A percentile compares a stretch with the other conserved stretches of the same genome.
Evolutionary conservation across 352 stramenopile species (phyloP).

Genomic region (Globisporangium viniferum): DNA sequence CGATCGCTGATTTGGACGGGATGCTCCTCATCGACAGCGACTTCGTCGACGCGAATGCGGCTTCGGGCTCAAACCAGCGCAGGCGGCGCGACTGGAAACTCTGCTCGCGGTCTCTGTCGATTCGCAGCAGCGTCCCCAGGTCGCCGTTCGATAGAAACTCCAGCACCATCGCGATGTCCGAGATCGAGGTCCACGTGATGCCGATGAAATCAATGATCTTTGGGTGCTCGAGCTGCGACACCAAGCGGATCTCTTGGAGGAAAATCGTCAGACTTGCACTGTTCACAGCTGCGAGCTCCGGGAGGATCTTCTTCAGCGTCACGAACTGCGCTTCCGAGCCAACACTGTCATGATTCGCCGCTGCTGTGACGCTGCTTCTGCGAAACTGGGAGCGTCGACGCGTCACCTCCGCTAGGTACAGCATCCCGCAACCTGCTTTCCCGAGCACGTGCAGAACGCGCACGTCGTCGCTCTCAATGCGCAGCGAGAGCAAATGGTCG

Average conservation of each 20-base stretch:
- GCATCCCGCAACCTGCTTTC: slow-evolving; percentile 10
- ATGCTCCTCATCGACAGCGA: not conserved
- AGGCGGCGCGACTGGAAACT: slow-evolving; percentile 11
- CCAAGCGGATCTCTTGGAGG: slow-evolving; percentile 82
- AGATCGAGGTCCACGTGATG: slow-evolving; percentile 80
- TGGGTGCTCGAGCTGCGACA: slow-evolving; percentile 64
- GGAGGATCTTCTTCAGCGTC: slow-evolving; percentile 78
- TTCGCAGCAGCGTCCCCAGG: slow-evolving; percentile 60
- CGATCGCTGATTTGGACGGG: slow-evolving; percentile 50
- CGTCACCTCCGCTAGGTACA: slow-evolving; percentile 15
- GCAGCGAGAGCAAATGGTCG: slow-evolving; percentile 17
- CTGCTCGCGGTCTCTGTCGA: slow-evolving; percentile 14
- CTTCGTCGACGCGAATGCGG: slow-evolving; percentile 25
- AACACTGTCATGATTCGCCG: not conserved
- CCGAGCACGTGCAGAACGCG: slow-evolving; percentile 4
- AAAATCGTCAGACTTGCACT: slow-evolving; percentile 26
- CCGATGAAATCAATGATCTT: slow-evolving; percentile 86
- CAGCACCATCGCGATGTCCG: slow-evolving; percentile 76
- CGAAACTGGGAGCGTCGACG: not conserved
- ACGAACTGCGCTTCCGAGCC: slow-evolving; percentile 13
- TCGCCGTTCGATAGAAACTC: slow-evolving; percentile 80
- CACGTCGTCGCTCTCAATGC: slow-evolving; percentile 16
- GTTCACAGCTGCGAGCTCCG: slow-evolving; percentile 49
- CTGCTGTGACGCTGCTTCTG: not conserved
- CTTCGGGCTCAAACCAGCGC: slow-evolving; percentile 10